Conservation (phyloP, 768 basidiomycete genomes). For the Pleurotus pulmonarius region DNA sequence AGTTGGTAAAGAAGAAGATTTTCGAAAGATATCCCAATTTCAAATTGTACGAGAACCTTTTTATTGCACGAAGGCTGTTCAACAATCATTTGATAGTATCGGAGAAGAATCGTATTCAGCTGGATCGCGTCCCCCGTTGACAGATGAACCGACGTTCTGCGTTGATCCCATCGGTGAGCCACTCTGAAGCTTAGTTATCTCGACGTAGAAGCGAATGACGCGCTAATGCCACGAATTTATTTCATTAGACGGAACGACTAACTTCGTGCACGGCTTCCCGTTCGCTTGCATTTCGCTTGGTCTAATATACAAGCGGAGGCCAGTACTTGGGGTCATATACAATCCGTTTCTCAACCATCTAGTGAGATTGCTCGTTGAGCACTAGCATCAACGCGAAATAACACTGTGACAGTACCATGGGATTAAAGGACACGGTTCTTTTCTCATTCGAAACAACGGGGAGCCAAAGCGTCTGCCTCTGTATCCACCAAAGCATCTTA, state of each 20-base stretch:
- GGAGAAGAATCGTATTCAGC: conserved; percentile 92
- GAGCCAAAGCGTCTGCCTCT: conserved; percentile 63
- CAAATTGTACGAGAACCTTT: conserved; percentile 60
- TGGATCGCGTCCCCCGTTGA: conserved; percentile 64
- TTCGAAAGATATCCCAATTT: conserved; percentile 65
- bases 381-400: not conserved
- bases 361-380: conserved; percentile 31
- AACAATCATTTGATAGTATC: conserved; percentile 46
- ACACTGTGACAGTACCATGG: conserved; percentile 61
- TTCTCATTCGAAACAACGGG: conserved; percentile 48
- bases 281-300: conserved; percentile 91
- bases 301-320: conserved; percentile 75
- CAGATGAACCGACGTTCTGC: conserved; percentile 91
- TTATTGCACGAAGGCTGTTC: not conserved
- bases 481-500: conserved; percentile 53
- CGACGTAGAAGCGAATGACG: too few species aligned
- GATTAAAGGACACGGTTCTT: conserved; percentile 76
- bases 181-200: conserved; percentile 11
- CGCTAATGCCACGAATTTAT: not conserved
- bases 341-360: conserved; percentile 89
- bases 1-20: conserved; percentile 72
- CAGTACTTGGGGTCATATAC: conserved; percentile 88
- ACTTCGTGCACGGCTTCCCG: conserved; percentile 84
- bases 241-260: conserved; percentile 78
- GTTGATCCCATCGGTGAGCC: conserved; percentile 87